Conservation (phyloP, 2,329 filamentous ascomycete genomes). For the Sphaerulina musiva region DNA sequence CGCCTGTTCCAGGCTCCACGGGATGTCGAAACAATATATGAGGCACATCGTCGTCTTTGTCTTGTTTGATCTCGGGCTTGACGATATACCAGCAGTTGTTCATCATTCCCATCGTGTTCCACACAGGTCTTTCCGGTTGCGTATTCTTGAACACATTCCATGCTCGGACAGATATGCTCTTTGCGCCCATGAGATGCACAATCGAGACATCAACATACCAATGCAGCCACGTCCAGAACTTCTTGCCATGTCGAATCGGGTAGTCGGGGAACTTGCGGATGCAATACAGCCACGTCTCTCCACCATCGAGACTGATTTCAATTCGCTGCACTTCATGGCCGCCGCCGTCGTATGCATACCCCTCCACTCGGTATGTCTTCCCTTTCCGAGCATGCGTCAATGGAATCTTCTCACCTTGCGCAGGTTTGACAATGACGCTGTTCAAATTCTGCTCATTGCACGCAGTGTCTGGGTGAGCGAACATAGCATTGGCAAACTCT, state of each 20-base stretch:
- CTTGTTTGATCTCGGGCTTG: conserved; percentile 36
- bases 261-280: conserved; percentile 44
- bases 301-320: conserved; percentile 45
- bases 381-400: conserved; percentile 36
- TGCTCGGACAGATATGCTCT: conserved; percentile 43
- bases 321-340: conserved; percentile 47
- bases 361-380: conserved; percentile 41
- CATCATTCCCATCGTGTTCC: conserved; percentile 52
- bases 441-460: conserved; percentile 48
- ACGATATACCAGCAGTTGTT: conserved; percentile 49
- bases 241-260: conserved; percentile 47
- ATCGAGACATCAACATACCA: conserved; percentile 48
- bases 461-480: conserved; percentile 44
- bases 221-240: conserved; percentile 51
- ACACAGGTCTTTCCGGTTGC: conserved; percentile 42
- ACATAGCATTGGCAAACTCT: conserved; percentile 43
- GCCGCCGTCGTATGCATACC: conserved; percentile 47
- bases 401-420: conserved; percentile 42
- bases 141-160: conserved; percentile 49
- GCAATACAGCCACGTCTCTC: conserved; percentile 46
- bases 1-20: conserved; percentile 39
- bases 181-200: conserved; percentile 39
- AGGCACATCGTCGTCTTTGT: conserved; percentile 30
- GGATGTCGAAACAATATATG: conserved; percentile 45
- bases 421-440: conserved; percentile 43